Evolutionary conservation across 2,329 filamentous ascomycete species (phyloP).

Genomic region (Periconia sp.): DNA sequence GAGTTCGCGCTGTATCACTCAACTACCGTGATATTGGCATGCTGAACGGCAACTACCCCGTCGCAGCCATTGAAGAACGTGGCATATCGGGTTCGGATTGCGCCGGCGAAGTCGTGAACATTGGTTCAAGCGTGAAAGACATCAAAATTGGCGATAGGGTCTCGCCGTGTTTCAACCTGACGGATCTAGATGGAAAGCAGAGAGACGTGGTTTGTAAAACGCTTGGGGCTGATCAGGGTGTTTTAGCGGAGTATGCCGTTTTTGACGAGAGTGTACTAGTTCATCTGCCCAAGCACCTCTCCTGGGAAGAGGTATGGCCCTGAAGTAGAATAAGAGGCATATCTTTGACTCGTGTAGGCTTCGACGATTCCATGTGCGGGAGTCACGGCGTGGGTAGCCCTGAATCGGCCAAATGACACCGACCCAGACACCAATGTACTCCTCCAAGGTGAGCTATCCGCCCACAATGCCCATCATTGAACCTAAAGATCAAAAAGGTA

Average conservation of each 20-base stretch:
- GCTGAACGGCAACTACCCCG: conserved; percentile 9
- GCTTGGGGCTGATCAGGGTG: conserved; percentile 13
- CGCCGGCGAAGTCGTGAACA: conserved; percentile 17
- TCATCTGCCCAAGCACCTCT: conserved; percentile 15
- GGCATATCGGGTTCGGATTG: conserved; percentile 6
- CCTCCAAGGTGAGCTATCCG: conserved; percentile 9
- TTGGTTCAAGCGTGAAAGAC: conserved; percentile 10
- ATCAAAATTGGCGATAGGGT: conserved; percentile 22
- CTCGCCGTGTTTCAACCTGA: conserved; percentile 10
- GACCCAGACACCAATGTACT: no score
- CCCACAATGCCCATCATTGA: no score
- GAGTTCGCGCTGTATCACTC: conserved; percentile 20
- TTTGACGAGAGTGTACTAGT: conserved; percentile 18
- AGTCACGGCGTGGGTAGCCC: conserved; percentile 23
- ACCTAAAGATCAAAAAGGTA: no score
- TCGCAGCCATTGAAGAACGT: not conserved
- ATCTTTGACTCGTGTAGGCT: no score
- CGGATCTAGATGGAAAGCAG: conserved; percentile 1
- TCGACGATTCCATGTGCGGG: conserved; percentile 22
- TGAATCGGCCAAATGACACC: no score
- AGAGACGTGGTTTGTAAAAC: no score
- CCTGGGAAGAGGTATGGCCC: conserved; percentile 21
- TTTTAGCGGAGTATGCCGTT: conserved; percentile 17
- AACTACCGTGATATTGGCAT: conserved; percentile 24
- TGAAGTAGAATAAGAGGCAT: no score